phyloP scores from a whole-genome alignment of 2,329 filamentous ascomycete species.

The Cercospora brassicicola region DNA sequence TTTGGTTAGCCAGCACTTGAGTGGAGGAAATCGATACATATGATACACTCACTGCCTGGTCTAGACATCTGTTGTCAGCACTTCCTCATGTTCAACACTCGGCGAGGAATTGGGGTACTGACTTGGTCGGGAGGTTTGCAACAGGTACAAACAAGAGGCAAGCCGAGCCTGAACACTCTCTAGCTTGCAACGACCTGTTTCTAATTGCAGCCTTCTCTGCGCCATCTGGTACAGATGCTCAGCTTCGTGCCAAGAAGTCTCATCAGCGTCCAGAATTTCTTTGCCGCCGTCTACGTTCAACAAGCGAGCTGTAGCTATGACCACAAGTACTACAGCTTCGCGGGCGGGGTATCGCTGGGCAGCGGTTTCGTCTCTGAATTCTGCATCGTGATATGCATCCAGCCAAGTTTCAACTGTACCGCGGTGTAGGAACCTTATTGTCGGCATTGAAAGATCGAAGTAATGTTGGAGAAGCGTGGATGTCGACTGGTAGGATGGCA shows the following conservation, averaged over 20 bases:
- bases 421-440: constrained; percentile 48
- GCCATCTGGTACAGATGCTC: constrained; percentile 33
- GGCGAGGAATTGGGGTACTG: not conserved
- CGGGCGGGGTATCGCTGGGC: constrained; percentile 45
- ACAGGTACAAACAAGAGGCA: constrained; percentile 43
- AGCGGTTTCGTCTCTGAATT: constrained; percentile 37
- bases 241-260: constrained; percentile 30
- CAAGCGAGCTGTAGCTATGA: constrained; percentile 52
- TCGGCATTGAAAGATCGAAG: constrained; percentile 48
- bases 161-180: constrained; percentile 46
- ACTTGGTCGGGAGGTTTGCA: constrained; percentile 25
- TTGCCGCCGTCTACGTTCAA: constrained; percentile 31
- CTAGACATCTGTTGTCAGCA: not conserved
- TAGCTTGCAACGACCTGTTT: constrained; percentile 31
- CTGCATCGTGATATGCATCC: constrained; percentile 48
- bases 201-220: constrained; percentile 26
- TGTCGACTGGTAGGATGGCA: constrained; percentile 41
- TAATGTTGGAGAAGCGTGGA: constrained; percentile 42
- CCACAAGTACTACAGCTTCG: constrained; percentile 53
- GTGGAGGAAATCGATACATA: not conserved
- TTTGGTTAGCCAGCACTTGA: not conserved
- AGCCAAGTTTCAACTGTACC: constrained; percentile 48
- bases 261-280: constrained; percentile 22
- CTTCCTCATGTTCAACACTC: too few species aligned
- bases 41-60: constrained; percentile 6